phyloP scores from a whole-genome alignment of 441 rosid genomes.

The Gossypium davidsonii region DNA sequence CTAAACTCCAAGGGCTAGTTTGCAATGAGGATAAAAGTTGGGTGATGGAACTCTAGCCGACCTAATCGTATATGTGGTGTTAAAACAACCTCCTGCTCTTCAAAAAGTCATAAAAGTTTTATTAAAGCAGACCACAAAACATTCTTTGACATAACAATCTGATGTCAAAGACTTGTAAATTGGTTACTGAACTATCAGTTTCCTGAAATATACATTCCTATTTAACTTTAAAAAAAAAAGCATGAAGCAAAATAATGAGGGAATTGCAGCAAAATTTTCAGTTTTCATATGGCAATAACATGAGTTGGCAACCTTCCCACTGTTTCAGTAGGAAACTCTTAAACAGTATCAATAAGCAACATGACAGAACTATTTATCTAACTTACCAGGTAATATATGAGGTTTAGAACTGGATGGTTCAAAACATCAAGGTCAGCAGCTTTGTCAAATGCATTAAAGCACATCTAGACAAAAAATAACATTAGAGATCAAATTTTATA shows the following conservation, averaged over 20 bases:
- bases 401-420: slow-evolving; percentile 76
- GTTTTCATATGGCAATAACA: background rate
- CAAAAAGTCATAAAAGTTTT: background rate
- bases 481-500: slow-evolving; percentile 7
- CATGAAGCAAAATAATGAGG: background rate
- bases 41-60: background rate
- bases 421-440: slow-evolving; percentile 79
- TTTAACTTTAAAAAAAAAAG: background rate
- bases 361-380: slow-evolving; percentile 1
- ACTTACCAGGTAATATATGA: slow-evolving; percentile 76
- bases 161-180: background rate
- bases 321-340: background rate
- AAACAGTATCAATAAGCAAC: background rate
- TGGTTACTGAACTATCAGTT: background rate
- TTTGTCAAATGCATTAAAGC: slow-evolving; percentile 75
- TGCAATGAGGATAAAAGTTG: background rate
- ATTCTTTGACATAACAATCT: background rate
- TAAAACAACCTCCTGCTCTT: background rate
- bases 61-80: background rate
- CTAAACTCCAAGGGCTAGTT: background rate
- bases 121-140: background rate
- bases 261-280: background rate
- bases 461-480: slow-evolving; percentile 44
- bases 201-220: background rate
- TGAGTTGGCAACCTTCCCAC: background rate